Conservation (phyloP, 179 eudicot species). For the Beta macrorhiza region DNA sequence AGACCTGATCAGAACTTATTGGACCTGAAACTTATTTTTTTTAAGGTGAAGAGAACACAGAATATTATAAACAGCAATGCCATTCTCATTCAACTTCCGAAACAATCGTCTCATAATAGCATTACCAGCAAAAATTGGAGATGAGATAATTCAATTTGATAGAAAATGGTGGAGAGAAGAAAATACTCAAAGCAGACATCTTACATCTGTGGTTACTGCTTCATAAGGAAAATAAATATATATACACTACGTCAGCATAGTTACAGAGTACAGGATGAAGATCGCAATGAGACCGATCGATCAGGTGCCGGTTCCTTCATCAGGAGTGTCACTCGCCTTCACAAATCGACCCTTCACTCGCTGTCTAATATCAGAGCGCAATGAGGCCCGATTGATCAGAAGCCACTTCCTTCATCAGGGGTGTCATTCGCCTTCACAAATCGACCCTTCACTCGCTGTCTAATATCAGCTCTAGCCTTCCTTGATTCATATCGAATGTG, state of each 20-base stretch:
- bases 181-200: not conserved
- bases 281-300: not conserved
- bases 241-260: slow-evolving; percentile 10
- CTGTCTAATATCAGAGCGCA: not conserved
- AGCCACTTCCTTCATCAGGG: not conserved
- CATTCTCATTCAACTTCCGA: not conserved
- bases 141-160: not conserved
- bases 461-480: slow-evolving; percentile 21
- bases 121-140: slow-evolving; percentile 2
- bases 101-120: not conserved
- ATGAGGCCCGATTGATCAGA: not conserved
- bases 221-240: not conserved
- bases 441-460: slow-evolving; percentile 25
- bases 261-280: not conserved
- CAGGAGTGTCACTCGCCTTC: slow-evolving; percentile 7
- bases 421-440: slow-evolving; percentile 22
- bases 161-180: not conserved
- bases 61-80: not conserved
- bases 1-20: too few relatives aligned
- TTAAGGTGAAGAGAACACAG: too few relatives aligned
- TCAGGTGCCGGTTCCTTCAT: not conserved
- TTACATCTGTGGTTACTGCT: not conserved
- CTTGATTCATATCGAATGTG: slow-evolving; percentile 26
- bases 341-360: slow-evolving; percentile 29
- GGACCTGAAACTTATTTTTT: too few relatives aligned